These are phyloP conservation scores for Phytophthora ohioensis DNA, from an alignment of 352 stramenopile genomes.

Conservation along the genomic window DNA sequence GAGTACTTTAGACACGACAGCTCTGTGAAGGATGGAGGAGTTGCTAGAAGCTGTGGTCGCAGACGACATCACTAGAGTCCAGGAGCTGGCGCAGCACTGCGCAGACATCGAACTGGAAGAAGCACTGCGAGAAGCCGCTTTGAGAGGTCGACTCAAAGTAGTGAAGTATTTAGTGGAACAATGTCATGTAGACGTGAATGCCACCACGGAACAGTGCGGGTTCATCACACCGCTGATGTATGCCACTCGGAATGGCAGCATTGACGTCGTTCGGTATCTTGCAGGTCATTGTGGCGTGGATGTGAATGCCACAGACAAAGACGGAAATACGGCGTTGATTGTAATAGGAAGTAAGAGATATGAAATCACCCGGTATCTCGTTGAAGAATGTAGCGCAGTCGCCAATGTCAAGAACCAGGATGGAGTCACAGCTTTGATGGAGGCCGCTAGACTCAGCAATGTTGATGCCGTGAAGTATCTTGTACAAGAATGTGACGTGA, in stretches of 20 bases:
- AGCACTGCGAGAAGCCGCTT: too few relatives aligned
- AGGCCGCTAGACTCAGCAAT: background rate
- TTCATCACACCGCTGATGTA: background rate
- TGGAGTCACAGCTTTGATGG: background rate
- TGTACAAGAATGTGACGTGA: background rate
- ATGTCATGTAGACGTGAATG: background rate
- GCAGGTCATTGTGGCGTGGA: background rate
- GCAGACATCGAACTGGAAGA: too few relatives aligned
- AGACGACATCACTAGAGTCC: too few relatives aligned
- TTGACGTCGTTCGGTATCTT: slow-evolving; percentile 4
- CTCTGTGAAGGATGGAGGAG: too few relatives aligned
- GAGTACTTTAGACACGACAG: too few relatives aligned
- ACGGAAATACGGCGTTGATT: slow-evolving; percentile 4
- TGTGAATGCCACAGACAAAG: background rate
- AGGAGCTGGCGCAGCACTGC: too few relatives aligned
- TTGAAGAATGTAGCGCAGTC: background rate
- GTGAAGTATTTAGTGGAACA: background rate
- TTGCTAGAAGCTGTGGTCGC: too few relatives aligned
- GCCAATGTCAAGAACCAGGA: background rate
- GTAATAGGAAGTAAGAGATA: background rate
- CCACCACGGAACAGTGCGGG: too few relatives aligned
- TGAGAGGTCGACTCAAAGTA: too few relatives aligned
- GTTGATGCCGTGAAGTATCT: background rate
- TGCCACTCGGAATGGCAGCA: background rate
- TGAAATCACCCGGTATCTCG: background rate